Evolutionary conservation across 352 stramenopile genomes (phyloP).

Genomic region (Phytophthora chlamydospora): DNA sequence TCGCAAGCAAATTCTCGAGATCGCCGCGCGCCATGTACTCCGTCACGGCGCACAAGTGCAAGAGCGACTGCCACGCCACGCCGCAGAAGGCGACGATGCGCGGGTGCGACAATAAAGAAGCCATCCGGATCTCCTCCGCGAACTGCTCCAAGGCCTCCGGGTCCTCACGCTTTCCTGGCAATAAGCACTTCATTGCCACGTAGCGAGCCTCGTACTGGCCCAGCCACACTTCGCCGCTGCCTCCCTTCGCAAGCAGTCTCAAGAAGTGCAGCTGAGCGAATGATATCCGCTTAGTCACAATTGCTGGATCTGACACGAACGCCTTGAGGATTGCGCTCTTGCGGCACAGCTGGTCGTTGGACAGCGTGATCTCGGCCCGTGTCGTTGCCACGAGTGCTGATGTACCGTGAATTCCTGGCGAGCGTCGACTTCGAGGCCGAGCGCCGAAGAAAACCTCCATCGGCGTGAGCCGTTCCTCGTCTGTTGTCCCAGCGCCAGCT

Average conservation of each 20-base stretch:
- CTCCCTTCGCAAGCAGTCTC: slow-evolving; percentile 72
- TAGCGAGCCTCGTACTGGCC: slow-evolving; percentile 76
- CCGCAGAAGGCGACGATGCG: slow-evolving; percentile 85
- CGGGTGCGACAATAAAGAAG: slow-evolving; percentile 77
- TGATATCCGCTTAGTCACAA: slow-evolving; percentile 80
- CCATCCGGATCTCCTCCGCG: slow-evolving; percentile 81
- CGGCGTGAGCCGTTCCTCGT: slow-evolving; percentile 46
- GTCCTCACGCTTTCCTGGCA: slow-evolving; percentile 69
- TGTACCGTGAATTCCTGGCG: slow-evolving; percentile 30
- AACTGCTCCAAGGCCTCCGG: slow-evolving; percentile 75
- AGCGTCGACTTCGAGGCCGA: slow-evolving; percentile 39
- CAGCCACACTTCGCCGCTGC: slow-evolving; percentile 84
- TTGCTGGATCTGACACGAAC: slow-evolving; percentile 71
- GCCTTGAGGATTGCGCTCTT: slow-evolving; percentile 57
- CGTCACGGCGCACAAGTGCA: slow-evolving; percentile 77
- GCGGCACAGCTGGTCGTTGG: slow-evolving; percentile 70
- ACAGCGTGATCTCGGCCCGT: slow-evolving; percentile 56
- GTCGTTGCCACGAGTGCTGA: slow-evolving; percentile 45
- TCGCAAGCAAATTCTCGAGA: slow-evolving; percentile 55
- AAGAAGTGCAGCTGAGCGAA: slow-evolving; percentile 80
- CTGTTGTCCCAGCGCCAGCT: slow-evolving; percentile 17
- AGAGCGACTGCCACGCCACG: slow-evolving; percentile 78
- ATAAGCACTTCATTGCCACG: slow-evolving; percentile 81
- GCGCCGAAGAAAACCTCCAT: slow-evolving; percentile 64
- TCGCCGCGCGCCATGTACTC: slow-evolving; percentile 85